phyloP scores from a whole-genome alignment of 2,329 filamentous ascomycete species.

The Pseudocercospora crystallina region DNA sequence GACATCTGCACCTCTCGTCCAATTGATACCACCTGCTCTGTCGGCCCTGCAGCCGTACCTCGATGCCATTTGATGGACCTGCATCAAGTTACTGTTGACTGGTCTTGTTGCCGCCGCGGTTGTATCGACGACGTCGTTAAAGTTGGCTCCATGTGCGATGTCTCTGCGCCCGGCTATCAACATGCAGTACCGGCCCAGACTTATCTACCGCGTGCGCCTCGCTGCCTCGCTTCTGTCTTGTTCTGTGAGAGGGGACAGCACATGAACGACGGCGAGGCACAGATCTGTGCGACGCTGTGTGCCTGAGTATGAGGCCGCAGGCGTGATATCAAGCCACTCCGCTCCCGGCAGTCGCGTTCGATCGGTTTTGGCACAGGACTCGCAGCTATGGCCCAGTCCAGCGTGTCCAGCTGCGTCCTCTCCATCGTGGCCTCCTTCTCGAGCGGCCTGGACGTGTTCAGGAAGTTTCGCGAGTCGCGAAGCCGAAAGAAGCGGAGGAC shows the following conservation, averaged over 20 bases:
- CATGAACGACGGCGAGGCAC: conserved; percentile 10
- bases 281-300: conserved; percentile 8
- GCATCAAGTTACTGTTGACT: conserved; percentile 13
- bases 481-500: conserved; percentile 18
- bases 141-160: conserved; percentile 9
- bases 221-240: conserved; percentile 12
- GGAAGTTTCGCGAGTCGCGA: conserved; percentile 38
- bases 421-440: conserved; percentile 47
- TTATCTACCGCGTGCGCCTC: conserved; percentile 7
- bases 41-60: conserved; percentile 13
- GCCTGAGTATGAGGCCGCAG: not conserved
- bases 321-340: not conserved
- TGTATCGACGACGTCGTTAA: not conserved
- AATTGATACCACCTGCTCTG: conserved; percentile 7
- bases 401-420: conserved; percentile 33
- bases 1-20: conserved; percentile 19
- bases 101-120: conserved; percentile 8
- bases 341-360: not conserved
- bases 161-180: conserved; percentile 4
- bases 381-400: conserved; percentile 15
- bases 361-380: not conserved
- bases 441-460: conserved; percentile 48
- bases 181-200: conserved; percentile 1
- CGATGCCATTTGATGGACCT: conserved; percentile 17
- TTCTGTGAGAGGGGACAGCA: conserved; percentile 7